phyloP scores from a whole-genome alignment of 1,139 yeast genomes.

The Yamadazyma dendronema region DNA sequence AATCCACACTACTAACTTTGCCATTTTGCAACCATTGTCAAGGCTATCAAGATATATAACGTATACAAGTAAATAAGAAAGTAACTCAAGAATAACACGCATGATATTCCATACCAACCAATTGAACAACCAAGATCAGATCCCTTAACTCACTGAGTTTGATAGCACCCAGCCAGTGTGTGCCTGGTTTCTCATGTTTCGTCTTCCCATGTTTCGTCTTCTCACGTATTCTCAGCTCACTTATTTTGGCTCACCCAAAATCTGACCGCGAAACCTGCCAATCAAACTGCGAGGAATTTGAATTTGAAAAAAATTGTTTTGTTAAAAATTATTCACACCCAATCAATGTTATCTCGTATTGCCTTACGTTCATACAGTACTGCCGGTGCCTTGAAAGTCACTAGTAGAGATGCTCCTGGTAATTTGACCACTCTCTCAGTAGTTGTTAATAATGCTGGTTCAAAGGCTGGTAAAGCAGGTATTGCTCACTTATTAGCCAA shows the following conservation, averaged over 20 bases:
- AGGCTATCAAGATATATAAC: too few relatives aligned
- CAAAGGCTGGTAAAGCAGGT: slow-evolving; percentile 80
- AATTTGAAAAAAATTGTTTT: slow-evolving; percentile 2
- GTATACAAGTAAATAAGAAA: too few relatives aligned
- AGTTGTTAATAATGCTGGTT: slow-evolving; percentile 78
- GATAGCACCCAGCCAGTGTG: too few relatives aligned
- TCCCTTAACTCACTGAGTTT: too few relatives aligned
- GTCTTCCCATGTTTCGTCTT: too few relatives aligned
- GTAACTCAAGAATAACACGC: too few relatives aligned
- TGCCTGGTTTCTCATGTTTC: too few relatives aligned
- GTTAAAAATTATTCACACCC: not conserved
- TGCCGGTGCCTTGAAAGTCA: slow-evolving; percentile 44
- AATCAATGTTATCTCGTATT: slow-evolving; percentile 44
- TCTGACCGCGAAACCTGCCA: slow-evolving; percentile 18
- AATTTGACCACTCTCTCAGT: slow-evolving; percentile 70
- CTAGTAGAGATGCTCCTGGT: slow-evolving; percentile 51
- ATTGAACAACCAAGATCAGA: too few relatives aligned
- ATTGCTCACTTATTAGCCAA: slow-evolving; percentile 82
- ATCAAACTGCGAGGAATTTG: slow-evolving; percentile 19
- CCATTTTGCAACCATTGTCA: slow-evolving; percentile 1
- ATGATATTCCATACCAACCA: too few relatives aligned
- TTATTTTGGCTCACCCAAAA: too few relatives aligned
- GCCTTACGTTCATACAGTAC: slow-evolving; percentile 51
- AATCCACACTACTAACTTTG: too few relatives aligned
- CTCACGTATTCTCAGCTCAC: too few relatives aligned